Evolutionary conservation across 2,329 filamentous ascomycete species (phyloP).

Genomic region (Zymoseptoria pseudotritici): DNA sequence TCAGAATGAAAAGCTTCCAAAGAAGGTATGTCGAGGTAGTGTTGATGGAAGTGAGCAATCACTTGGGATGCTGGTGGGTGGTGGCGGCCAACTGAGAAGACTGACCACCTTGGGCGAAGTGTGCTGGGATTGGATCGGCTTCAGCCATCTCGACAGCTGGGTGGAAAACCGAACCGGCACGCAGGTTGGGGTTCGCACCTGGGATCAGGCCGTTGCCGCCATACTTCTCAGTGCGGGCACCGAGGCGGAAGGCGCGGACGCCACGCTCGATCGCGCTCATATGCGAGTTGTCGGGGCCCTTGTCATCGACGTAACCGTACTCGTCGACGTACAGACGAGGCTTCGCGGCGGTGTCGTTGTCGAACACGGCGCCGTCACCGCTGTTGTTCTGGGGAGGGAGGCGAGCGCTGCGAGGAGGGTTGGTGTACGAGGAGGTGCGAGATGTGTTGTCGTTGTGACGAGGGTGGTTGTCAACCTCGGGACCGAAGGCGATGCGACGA

Average conservation of each 20-base stretch:
- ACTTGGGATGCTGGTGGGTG: neutral
- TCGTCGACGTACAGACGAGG: neutral
- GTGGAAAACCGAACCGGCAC: neutral
- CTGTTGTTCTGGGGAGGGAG: neutral
- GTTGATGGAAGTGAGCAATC: neutral
- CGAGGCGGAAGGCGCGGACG: neutral
- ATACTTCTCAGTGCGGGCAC: neutral
- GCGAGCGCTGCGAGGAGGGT: too few species aligned
- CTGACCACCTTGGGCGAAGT: neutral
- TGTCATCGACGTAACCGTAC: neutral
- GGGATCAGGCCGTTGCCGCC: neutral
- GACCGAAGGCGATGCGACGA: neutral
- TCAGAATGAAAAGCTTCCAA: neutral
- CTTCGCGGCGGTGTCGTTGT: neutral
- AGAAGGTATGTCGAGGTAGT: neutral
- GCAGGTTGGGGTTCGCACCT: neutral
- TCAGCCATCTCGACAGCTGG: neutral
- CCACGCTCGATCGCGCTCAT: too few species aligned
- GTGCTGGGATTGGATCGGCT: too few species aligned
- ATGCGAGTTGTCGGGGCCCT: neutral
- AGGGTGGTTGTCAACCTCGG: neutral
- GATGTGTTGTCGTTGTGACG: too few species aligned
- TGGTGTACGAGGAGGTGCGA: too few species aligned
- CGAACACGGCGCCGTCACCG: neutral
- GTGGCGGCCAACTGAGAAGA: neutral